A percentile compares a stretch with the other conserved stretches of the same genome.
Evolutionary conservation across 495 filamentous ascomycete species (phyloP).

Genomic region (Aspergillus ostianus): DNA sequence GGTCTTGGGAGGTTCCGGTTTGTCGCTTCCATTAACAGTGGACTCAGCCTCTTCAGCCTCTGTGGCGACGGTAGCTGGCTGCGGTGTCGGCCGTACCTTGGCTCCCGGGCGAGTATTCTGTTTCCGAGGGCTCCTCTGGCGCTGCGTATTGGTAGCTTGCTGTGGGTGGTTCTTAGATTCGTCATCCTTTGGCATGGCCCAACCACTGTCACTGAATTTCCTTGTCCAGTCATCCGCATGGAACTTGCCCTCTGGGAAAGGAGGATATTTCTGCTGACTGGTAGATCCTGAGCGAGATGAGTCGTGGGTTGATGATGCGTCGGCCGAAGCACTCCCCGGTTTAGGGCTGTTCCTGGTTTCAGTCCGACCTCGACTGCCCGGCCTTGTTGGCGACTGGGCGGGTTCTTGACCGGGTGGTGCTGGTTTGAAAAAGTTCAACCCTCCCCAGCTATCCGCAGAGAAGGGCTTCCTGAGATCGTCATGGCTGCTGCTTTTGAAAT

Average conservation of each 20-base stretch:
- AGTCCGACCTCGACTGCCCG: conserved; percentile 33
- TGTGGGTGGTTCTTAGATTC: conserved; percentile 28
- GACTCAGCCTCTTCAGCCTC: conserved; percentile 43
- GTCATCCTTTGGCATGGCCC: conserved; percentile 40
- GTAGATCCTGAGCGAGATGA: conserved; percentile 17
- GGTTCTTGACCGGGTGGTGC: conserved; percentile 28
- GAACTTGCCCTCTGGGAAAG: conserved; percentile 52
- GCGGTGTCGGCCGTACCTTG: conserved; percentile 30
- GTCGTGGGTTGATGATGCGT: conserved; percentile 16
- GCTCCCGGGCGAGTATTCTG: conserved; percentile 20
- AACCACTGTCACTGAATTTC: conserved; percentile 59
- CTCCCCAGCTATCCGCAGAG: conserved; percentile 54
- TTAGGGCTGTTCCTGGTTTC: conserved; percentile 20
- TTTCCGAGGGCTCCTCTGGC: conserved; percentile 40
- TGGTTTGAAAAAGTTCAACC: conserved; percentile 50
- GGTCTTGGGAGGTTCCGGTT: conserved; percentile 11
- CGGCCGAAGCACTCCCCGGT: conserved; percentile 16
- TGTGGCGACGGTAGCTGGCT: conserved; percentile 39
- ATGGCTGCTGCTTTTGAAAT: conserved; percentile 54
- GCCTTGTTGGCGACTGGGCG: conserved; percentile 32
- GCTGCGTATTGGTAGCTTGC: conserved; percentile 26
- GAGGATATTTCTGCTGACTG: conserved; percentile 26
- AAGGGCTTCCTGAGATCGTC: conserved; percentile 79
- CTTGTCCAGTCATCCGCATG: conserved; percentile 64
- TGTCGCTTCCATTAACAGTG: conserved; percentile 25